Evolutionary conservation across 164 flowering plant genomes (phyloP).

Genomic region (Tetracentron sinense): DNA sequence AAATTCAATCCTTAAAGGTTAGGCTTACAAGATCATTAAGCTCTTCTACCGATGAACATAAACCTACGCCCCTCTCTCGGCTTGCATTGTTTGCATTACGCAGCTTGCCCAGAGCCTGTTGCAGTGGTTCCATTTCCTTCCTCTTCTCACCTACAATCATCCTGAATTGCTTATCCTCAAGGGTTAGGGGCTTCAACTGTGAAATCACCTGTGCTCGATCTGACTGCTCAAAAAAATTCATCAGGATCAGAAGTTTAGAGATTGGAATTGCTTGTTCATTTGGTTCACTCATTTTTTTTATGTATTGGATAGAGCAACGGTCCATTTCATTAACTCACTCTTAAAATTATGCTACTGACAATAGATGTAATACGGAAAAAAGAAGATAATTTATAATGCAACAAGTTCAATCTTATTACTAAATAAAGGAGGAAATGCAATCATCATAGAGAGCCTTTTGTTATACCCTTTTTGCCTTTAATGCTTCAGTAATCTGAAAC

Average conservation of each 20-base stretch:
- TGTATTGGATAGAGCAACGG: too few relatives aligned
- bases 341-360: too few relatives aligned
- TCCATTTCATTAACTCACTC: too few relatives aligned
- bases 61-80: slow-evolving; percentile 46
- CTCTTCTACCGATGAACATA: slow-evolving; percentile 92
- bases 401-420: not conserved
- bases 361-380: too few relatives aligned
- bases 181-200: slow-evolving; percentile 45
- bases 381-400: too few relatives aligned
- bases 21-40: slow-evolving; percentile 69
- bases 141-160: slow-evolving; percentile 51
- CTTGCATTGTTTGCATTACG: slow-evolving; percentile 44
- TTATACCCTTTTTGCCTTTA: slow-evolving; percentile 65
- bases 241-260: not conserved
- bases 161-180: slow-evolving; percentile 48
- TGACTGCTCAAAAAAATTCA: slow-evolving; percentile 34
- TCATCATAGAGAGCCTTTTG: slow-evolving; percentile 1
- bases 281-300: too few relatives aligned
- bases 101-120: slow-evolving; percentile 72
- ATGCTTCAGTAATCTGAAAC: slow-evolving; percentile 46
- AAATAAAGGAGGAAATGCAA: not conserved
- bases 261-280: not conserved
- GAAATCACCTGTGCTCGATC: slow-evolving; percentile 46
- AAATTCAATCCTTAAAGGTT: not conserved
- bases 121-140: slow-evolving; percentile 77